Evolutionary conservation across 1,284 basidiomycete species (phyloP).

Genomic region (Ustilago shanxiensis): DNA sequence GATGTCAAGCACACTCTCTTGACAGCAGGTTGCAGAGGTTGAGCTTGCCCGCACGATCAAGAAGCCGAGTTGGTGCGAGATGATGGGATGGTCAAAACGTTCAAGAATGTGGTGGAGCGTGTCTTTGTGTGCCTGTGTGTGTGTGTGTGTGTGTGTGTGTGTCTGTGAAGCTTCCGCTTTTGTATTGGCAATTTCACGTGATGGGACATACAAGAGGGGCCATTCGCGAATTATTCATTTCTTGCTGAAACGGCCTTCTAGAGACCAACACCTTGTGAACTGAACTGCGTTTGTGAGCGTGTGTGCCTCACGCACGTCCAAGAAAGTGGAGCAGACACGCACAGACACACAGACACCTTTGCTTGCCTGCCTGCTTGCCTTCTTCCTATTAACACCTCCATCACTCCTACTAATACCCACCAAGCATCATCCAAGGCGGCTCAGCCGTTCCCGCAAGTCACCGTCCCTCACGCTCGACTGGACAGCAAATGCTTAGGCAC

Average conservation of each 20-base stretch:
- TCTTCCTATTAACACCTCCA: not conserved
- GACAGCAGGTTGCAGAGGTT: too few relatives aligned
- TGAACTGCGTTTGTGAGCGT: too few relatives aligned
- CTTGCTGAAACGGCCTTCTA: not conserved
- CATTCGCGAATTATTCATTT: not conserved
- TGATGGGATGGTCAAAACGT: slow-evolving; percentile 20
- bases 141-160: not conserved
- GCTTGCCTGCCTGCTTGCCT: too few relatives aligned
- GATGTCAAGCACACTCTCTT: too few relatives aligned
- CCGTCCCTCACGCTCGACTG: not conserved
- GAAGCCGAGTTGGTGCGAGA: not conserved
- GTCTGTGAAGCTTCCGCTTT: slow-evolving; percentile 7
- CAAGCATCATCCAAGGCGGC: not conserved
- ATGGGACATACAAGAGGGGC: not conserved
- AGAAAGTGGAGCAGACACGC: too few relatives aligned
- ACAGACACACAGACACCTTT: too few relatives aligned
- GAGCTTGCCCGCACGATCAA: too few relatives aligned
- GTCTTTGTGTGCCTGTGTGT: too few relatives aligned
- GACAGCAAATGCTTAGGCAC: not conserved
- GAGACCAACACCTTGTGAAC: too few relatives aligned
- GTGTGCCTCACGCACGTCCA: too few relatives aligned
- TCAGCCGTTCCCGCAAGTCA: too few relatives aligned
- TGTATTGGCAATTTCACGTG: slow-evolving; percentile 24
- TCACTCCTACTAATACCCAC: not conserved
- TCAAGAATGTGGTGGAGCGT: not conserved